Evolutionary conservation across 2,329 filamentous ascomycete genomes (phyloP), one percentile per base, ranked within the genome.

Genomic region (Fusarium kyushuense): DNA sequence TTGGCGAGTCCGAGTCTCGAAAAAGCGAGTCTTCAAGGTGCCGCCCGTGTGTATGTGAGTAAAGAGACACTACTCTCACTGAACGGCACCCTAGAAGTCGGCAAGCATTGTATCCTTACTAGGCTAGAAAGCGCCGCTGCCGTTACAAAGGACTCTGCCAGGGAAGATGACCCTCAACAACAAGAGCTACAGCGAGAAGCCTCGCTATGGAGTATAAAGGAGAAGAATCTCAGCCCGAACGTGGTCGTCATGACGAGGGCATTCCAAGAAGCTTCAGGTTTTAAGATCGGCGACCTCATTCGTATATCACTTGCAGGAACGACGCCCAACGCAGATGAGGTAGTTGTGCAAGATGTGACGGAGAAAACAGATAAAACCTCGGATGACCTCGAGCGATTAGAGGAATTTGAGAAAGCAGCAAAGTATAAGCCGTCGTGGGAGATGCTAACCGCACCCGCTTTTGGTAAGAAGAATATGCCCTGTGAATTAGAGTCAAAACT

Each of bases 231-330:
- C 69, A 86, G 89, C 74, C 88, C 87, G 69, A 86, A 90, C 65
- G 84, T 93, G 58, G 82, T 92, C 49, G 85, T 94, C 82, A 87
- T 92, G 81, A 90, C 92, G 23, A 90, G 92, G 65, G 84, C 88
- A 8, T 87, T 96, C 54, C 90, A 92, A 65, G 90, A 92, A 35
- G 86, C 88, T 9, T 91, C 91, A 69, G 88, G 87, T 1, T 86
- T 97, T 71, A 90, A 90, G 63, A 82, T 96, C 6, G 89, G 89
- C 17, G 91, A 94, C 48, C 86, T 88, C 51, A 80, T 86, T 33
- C 79, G 79, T 33, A 82, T 96, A 47, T 83, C 84, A 10, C 85
- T 94, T 25, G 81, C 84, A 3, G 83, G 85, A 12, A 71, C 80
- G 3, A 78, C 90, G 13, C 81, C 84, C 1, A 84, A 86, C 23